Conservation (phyloP, 2,329 filamentous ascomycete species). For the Hypoxylon sp. region DNA sequence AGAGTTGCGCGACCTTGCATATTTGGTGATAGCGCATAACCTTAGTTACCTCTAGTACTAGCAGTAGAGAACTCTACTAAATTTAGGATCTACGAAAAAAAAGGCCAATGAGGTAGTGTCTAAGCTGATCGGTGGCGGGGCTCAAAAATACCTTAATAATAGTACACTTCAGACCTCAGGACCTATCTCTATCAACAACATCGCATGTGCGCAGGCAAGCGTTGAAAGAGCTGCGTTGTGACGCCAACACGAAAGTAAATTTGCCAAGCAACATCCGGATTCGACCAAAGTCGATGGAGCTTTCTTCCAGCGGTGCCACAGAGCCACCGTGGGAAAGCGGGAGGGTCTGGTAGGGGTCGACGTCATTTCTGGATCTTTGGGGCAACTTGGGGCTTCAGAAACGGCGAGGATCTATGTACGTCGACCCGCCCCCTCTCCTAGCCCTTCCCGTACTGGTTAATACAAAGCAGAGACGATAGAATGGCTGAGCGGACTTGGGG, state of each 20-base stretch:
- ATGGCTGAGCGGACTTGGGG: conserved; percentile 32
- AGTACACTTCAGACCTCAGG: no score
- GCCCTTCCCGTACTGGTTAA: conserved; percentile 28
- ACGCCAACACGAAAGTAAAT: conserved; percentile 34
- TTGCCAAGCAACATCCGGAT: conserved; percentile 22
- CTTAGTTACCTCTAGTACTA: neutral
- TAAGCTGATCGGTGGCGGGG: conserved; percentile 35
- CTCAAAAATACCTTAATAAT: conserved; percentile 1
- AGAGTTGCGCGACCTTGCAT: conserved; percentile 31
- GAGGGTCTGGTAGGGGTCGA: conserved; percentile 27
- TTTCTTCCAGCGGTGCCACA: conserved; percentile 11
- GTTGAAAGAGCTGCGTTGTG: conserved; percentile 25
- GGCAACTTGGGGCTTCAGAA: conserved; percentile 9
- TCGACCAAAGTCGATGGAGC: conserved; percentile 16
- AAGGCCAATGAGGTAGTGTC: conserved; percentile 12
- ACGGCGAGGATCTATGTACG: conserved; percentile 5
- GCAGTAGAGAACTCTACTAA: conserved; percentile 26
- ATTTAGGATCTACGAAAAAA: conserved; percentile 28
- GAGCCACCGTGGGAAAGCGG: conserved; percentile 18
- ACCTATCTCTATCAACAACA: neutral
- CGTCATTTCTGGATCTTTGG: conserved; percentile 34
- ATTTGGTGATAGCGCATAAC: neutral
- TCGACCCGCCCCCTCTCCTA: conserved; percentile 18
- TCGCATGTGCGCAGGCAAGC: conserved; percentile 1
- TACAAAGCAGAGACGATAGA: conserved; percentile 8